These are phyloP conservation scores for Pinus albicaulis DNA, from an alignment of 75 land plant species.

Conservation along the genomic window DNA sequence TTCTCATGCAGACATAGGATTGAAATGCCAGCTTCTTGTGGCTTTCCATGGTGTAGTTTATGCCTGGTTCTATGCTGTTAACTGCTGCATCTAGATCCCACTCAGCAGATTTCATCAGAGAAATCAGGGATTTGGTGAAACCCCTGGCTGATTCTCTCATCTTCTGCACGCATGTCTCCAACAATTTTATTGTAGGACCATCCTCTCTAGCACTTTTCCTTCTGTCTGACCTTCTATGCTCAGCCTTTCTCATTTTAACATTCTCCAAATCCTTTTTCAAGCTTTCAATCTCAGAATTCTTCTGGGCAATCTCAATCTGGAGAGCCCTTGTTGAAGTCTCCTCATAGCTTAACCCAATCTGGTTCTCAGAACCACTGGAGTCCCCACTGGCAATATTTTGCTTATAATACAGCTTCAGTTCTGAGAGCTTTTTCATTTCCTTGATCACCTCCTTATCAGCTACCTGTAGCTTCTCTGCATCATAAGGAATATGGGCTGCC, in stretches of 20 bases:
- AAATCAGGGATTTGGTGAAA: constrained; percentile 41
- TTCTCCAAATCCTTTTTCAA: background rate
- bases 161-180: constrained; percentile 23
- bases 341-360: background rate
- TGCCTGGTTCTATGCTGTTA: constrained; percentile 32
- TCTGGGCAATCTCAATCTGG: background rate
- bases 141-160: constrained; percentile 28
- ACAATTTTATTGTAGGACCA: background rate
- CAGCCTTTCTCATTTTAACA: background rate
- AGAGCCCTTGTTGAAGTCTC: background rate
- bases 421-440: constrained; percentile 24
- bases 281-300: background rate
- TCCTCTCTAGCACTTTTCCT: background rate
- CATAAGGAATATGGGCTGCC: constrained; percentile 18
- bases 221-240: background rate
- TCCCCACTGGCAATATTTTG: background rate
- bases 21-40: constrained; percentile 48
- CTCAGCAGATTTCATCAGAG: constrained; percentile 43
- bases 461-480: constrained; percentile 17
- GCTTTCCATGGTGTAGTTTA: constrained; percentile 10
- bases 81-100: constrained; percentile 69
- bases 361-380: too few relatives aligned
- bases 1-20: constrained; percentile 37
- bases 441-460: constrained; percentile 25
- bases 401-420: constrained; percentile 17